These are phyloP conservation scores for Vigna mungo DNA, from an alignment of 306 rosid species.

Conservation along the genomic window DNA sequence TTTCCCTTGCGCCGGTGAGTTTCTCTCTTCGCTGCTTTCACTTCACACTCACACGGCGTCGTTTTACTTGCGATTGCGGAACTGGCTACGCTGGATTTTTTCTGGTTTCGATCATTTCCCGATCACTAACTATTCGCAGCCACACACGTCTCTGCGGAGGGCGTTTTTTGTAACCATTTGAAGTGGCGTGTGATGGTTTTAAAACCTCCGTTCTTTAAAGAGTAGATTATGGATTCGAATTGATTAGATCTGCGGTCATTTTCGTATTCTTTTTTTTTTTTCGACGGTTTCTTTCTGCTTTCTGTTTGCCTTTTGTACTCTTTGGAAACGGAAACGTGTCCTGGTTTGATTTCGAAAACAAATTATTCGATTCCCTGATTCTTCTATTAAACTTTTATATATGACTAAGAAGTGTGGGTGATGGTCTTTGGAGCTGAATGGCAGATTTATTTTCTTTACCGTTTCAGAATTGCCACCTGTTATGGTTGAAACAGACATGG, in stretches of 20 bases:
- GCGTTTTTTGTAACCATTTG: neutral
- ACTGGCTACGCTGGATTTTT: neutral
- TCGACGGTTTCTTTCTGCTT: conserved; percentile 9
- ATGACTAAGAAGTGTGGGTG: neutral
- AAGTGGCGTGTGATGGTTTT: neutral
- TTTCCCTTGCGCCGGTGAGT: conserved; percentile 46
- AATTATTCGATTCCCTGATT: neutral
- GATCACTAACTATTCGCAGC: neutral
- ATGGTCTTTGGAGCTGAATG: conserved; percentile 39
- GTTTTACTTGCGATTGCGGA: neutral
- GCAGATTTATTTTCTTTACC: conserved; percentile 26
- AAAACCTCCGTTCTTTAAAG: neutral
- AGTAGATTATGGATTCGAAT: conserved; percentile 2
- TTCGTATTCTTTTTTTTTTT: conserved; percentile 1
- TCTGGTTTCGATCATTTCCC: neutral
- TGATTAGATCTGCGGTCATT: conserved; percentile 31
- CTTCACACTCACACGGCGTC: conserved; percentile 8
- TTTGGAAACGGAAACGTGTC: conserved; percentile 8
- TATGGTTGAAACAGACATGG: conserved; percentile 47
- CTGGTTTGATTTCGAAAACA: neutral
- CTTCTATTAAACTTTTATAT: neutral
- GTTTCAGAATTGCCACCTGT: conserved; percentile 28
- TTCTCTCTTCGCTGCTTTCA: conserved; percentile 35
- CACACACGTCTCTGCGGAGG: neutral
- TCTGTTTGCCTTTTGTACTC: neutral